Evolutionary conservation across 2,329 filamentous ascomycete genomes (phyloP).

Genomic region (Aspergillus brasiliensis): DNA sequence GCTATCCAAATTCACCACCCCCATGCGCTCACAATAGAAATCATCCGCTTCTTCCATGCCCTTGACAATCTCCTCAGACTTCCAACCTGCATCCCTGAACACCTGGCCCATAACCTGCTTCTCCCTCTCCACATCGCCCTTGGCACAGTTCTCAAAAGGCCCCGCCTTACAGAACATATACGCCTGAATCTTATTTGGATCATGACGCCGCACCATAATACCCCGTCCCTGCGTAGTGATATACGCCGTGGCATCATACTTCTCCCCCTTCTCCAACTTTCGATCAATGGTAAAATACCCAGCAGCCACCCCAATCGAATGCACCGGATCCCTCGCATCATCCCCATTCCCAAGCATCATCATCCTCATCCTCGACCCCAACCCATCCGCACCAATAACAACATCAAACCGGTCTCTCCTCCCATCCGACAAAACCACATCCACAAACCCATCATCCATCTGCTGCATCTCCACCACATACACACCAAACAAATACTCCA

Average conservation of each 20-base stretch:
- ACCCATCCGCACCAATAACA: slow-evolving; percentile 34
- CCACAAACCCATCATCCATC: slow-evolving; percentile 10
- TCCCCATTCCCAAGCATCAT: not conserved
- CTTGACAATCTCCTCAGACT: slow-evolving; percentile 46
- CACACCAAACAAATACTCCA: slow-evolving; percentile 37
- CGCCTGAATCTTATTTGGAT: slow-evolving; percentile 40
- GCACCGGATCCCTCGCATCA: slow-evolving; percentile 22
- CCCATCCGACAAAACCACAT: slow-evolving; percentile 30
- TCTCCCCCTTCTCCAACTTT: slow-evolving; percentile 31
- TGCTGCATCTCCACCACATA: slow-evolving; percentile 31
- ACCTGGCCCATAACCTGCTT: slow-evolving; percentile 38
- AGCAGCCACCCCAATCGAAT: slow-evolving; percentile 29
- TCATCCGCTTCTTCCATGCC: slow-evolving; percentile 45
- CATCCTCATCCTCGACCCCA: slow-evolving; percentile 23
- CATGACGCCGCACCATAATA: slow-evolving; percentile 47
- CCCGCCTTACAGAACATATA: slow-evolving; percentile 38
- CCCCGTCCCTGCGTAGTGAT: slow-evolving; percentile 38
- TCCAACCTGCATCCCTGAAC: slow-evolving; percentile 51
- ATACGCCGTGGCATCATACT: slow-evolving; percentile 42
- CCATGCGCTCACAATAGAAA: slow-evolving; percentile 52
- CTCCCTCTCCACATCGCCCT: slow-evolving; percentile 30
- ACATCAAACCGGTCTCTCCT: slow-evolving; percentile 27
- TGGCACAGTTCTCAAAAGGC: slow-evolving; percentile 28
- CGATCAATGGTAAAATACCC: slow-evolving; percentile 43
- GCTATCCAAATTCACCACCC: slow-evolving; percentile 47